These are phyloP conservation scores for Scutellaria minor DNA, from an alignment of 257 asterid genomes.

Conservation along the genomic window DNA sequence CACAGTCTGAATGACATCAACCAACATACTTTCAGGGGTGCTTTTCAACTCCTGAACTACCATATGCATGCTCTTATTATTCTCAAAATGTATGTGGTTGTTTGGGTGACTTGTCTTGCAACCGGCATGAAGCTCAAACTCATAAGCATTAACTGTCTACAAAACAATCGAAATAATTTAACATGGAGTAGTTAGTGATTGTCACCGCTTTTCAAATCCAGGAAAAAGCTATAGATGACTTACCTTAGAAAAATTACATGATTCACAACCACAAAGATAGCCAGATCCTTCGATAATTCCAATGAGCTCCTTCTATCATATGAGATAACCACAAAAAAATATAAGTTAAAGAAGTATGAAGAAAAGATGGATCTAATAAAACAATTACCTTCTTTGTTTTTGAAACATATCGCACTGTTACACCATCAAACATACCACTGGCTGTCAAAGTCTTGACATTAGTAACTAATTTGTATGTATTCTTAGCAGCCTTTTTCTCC, in stretches of 20 bases:
- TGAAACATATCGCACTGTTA: slow-evolving; percentile 76
- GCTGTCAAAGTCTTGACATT: slow-evolving; percentile 87
- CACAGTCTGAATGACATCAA: slow-evolving; percentile 73
- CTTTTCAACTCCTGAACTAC: slow-evolving; percentile 84
- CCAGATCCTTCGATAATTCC: slow-evolving; percentile 88
- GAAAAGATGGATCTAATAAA: too few species aligned
- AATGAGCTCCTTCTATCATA: slow-evolving; percentile 64
- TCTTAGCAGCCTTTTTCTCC: slow-evolving; percentile 40
- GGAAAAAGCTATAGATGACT: slow-evolving; percentile 13
- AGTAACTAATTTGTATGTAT: slow-evolving; percentile 51
- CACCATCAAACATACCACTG: slow-evolving; percentile 90
- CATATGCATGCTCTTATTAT: slow-evolving; percentile 88
- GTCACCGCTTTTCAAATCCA: too few species aligned
- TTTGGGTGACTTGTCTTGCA: slow-evolving; percentile 93
- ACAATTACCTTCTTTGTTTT: not conserved
- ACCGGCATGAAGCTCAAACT: slow-evolving; percentile 90
- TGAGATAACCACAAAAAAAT: not conserved
- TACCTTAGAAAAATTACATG: slow-evolving; percentile 81
- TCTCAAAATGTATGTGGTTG: slow-evolving; percentile 86
- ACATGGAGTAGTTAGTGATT: too few species aligned
- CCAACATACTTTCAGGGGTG: slow-evolving; percentile 68
- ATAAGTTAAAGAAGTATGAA: too few species aligned
- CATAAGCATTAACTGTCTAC: slow-evolving; percentile 85
- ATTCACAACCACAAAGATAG: slow-evolving; percentile 83
- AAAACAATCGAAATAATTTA: not conserved